phyloP scores from a whole-genome alignment of 1,284 basidiomycete genomes.

The Vanrija humicola region DNA sequence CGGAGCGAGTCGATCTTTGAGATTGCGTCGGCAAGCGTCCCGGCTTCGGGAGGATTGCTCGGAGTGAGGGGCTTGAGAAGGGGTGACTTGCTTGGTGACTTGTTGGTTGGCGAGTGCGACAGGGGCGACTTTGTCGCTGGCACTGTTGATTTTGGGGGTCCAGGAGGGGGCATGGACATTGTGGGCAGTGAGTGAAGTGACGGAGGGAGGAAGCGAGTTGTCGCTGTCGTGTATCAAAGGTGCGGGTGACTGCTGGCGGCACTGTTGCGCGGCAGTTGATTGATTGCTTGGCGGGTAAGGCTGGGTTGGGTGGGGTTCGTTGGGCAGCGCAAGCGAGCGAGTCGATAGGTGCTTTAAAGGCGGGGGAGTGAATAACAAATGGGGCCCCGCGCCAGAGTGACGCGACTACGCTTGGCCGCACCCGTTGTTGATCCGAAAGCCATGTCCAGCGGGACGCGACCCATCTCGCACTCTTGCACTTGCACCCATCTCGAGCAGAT shows the following conservation, averaged over 20 bases:
- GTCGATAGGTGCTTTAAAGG: not conserved
- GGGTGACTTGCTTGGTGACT: slow-evolving; percentile 16
- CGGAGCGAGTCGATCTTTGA: slow-evolving; percentile 41
- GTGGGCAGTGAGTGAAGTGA: slow-evolving; percentile 2
- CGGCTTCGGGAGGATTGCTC: slow-evolving; percentile 20
- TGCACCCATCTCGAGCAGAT: not conserved
- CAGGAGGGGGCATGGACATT: slow-evolving; percentile 27
- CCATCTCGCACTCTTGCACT: not conserved
- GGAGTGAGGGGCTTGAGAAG: slow-evolving; percentile 9
- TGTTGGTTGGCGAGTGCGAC: slow-evolving; percentile 6
- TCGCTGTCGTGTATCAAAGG: no score
- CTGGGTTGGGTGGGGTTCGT: not conserved
- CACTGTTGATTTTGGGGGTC: not conserved
- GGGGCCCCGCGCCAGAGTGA: slow-evolving; percentile 5
- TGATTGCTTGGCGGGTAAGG: not conserved
- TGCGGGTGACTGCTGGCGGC: no score
- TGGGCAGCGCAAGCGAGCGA: not conserved
- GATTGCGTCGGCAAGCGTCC: slow-evolving; percentile 42
- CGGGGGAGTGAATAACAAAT: not conserved
- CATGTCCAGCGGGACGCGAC: no score
- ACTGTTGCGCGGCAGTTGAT: no score
- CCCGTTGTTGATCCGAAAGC: no score
- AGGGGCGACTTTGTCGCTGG: not conserved
- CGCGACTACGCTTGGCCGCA: not conserved
- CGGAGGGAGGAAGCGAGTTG: not conserved